phyloP scores from a whole-genome alignment of 257 asterid genomes.

The Nicotiana undulata region DNA sequence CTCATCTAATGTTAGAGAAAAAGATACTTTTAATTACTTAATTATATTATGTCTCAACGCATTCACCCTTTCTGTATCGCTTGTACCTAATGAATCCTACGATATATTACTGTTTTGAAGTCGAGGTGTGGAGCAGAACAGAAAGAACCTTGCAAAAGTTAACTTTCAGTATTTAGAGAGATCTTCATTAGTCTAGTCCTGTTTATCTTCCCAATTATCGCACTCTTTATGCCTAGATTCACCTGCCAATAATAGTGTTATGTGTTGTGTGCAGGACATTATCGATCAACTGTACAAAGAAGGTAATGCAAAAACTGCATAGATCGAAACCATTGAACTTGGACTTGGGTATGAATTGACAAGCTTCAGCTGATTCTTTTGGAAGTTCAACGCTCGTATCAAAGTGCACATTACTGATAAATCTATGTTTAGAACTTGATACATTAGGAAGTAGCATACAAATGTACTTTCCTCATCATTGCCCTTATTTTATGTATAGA shows the following conservation, averaged over 20 bases:
- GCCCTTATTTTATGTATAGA: background rate
- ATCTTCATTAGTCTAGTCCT: too few relatives aligned
- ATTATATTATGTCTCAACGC: too few relatives aligned
- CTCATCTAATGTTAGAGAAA: background rate
- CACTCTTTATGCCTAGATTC: background rate
- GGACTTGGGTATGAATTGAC: background rate
- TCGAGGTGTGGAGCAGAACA: too few relatives aligned
- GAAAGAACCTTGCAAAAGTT: too few relatives aligned
- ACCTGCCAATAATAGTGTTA: background rate
- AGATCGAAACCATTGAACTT: background rate
- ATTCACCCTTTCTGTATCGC: background rate
- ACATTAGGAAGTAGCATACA: background rate
- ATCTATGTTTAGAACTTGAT: background rate
- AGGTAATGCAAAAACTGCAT: constrained; percentile 45
- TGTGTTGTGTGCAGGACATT: constrained; percentile 36
- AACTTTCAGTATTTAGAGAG: too few relatives aligned
- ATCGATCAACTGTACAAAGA: constrained; percentile 62
- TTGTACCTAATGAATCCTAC: background rate
- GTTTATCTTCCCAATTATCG: too few relatives aligned
- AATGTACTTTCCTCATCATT: background rate
- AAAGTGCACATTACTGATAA: background rate
- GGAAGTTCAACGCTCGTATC: background rate
- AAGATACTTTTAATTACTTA: too few relatives aligned
- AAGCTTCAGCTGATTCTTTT: background rate
- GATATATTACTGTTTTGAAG: background rate